Percentiles rank a stretch among this genome's conserved stretches.
Conservation (phyloP, 2,329 filamentous ascomycete species). For the Immersiporthe knoxdaviesiana region DNA sequence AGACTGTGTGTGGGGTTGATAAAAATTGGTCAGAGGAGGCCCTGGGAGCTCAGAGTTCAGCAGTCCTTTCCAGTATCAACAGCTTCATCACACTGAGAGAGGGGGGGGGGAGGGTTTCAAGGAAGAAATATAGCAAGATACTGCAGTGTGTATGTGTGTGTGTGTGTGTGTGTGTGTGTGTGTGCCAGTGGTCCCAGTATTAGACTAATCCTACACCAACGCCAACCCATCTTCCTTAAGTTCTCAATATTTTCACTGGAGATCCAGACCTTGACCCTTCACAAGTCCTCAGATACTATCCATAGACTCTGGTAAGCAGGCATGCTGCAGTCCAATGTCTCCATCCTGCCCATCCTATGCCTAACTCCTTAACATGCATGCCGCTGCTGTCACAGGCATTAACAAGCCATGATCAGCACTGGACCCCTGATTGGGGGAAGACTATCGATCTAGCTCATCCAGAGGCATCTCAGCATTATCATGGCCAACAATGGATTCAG, state of each 20-base stretch:
- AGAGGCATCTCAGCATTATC: slow-evolving; percentile 72
- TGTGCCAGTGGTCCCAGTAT: not conserved
- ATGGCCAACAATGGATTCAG: slow-evolving; percentile 78
- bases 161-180: not conserved
- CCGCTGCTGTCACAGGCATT: not conserved
- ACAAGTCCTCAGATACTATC: not conserved
- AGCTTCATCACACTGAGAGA: not conserved
- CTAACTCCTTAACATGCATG: not conserved
- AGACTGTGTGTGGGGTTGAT: not conserved
- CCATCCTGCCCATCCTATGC: not conserved
- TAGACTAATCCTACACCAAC: slow-evolving; percentile 15
- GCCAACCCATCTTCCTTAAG: not conserved
- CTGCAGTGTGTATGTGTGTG: not conserved
- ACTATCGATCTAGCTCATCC: slow-evolving; percentile 72
- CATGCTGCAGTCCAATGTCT: not conserved
- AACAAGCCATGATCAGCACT: not conserved
- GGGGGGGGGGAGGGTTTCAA: not conserved
- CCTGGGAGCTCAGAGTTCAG: not conserved
- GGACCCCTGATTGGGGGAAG: not conserved
- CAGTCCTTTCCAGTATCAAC: not conserved
- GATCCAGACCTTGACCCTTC: not conserved
- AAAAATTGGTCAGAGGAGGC: no score
- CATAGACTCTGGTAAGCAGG: not conserved
- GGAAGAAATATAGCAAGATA: not conserved
- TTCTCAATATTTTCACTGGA: not conserved